A percentile compares a stretch with the other conserved stretches of the same genome.
These are phyloP conservation scores for Tephrocybe sp. DNA, from an alignment of 768 basidiomycete species.

Conservation along the genomic window DNA sequence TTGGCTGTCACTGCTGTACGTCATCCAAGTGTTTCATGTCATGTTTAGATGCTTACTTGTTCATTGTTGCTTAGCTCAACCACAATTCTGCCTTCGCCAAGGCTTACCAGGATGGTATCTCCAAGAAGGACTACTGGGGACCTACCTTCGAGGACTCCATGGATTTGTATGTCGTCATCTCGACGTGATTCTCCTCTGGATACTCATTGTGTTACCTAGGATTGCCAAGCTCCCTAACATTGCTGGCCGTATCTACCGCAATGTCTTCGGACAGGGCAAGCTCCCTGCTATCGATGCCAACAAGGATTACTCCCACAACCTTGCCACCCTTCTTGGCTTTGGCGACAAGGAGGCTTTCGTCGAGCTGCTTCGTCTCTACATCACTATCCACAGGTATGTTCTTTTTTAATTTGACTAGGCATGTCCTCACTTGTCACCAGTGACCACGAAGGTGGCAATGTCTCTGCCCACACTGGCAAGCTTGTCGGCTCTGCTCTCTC, in stretches of 20 bases:
- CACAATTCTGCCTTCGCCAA: slow-evolving; percentile 97
- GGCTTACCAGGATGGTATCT: slow-evolving; percentile 87
- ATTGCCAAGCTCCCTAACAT: slow-evolving; percentile 98
- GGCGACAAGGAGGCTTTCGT: slow-evolving; percentile 86
- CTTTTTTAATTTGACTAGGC: background rate
- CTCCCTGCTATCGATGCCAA: slow-evolving; percentile 76
- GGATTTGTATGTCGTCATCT: slow-evolving; percentile 58
- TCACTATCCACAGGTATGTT: slow-evolving; percentile 87
- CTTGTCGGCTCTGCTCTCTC: slow-evolving; percentile 94
- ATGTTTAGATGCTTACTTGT: slow-evolving; percentile 5
- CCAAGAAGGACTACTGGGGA: slow-evolving; percentile 97
- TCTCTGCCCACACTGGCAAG: slow-evolving; percentile 93
- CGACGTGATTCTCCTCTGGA: background rate
- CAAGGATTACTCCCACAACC: slow-evolving; percentile 90
- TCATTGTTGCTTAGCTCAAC: slow-evolving; percentile 65
- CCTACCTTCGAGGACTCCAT: slow-evolving; percentile 88
- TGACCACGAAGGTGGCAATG: slow-evolving; percentile 98
- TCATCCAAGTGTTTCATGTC: slow-evolving; percentile 2
- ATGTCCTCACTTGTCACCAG: slow-evolving; percentile 26
- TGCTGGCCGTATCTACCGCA: slow-evolving; percentile 88
- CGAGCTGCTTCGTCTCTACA: slow-evolving; percentile 92
- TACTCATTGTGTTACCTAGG: slow-evolving; percentile 32
- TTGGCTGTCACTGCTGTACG: slow-evolving; percentile 90
- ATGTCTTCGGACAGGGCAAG: slow-evolving; percentile 86
- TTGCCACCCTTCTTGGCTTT: slow-evolving; percentile 88